These are phyloP conservation scores for Monosporozyma yasuniensis DNA, from an alignment of 805 yeast species.

Conservation along the genomic window DNA sequence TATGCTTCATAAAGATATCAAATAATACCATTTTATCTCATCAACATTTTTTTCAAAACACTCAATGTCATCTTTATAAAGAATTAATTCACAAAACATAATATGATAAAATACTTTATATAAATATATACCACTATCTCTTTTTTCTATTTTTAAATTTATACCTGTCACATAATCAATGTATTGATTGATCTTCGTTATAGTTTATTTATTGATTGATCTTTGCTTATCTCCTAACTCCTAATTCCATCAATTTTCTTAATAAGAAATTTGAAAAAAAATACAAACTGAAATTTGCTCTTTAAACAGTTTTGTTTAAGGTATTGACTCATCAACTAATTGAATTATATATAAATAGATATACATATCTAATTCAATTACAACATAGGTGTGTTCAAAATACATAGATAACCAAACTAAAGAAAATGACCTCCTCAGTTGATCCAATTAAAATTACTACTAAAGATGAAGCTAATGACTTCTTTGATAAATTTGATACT, in stretches of 20 bases:
- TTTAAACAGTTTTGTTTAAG: not conserved
- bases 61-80: not conserved
- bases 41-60: not conserved
- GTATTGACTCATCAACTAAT: not conserved
- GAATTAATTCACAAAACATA: no score
- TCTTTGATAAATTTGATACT: constrained; percentile 66
- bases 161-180: no score
- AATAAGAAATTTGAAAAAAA: not conserved
- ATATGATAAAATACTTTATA: not conserved
- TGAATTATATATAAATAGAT: not conserved
- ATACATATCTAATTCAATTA: no score
- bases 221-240: not conserved
- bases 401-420: no score
- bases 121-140: no score
- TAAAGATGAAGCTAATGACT: constrained; percentile 39
- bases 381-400: no score
- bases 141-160: no score
- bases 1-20: constrained; percentile 55
- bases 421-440: not conserved
- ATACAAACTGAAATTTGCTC: not conserved
- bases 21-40: not conserved
- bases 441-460: constrained; percentile 40
- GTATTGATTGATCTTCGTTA: no score
- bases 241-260: not conserved
- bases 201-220: no score